Evolutionary conservation across 345 rosid genomes (phyloP), one percentile per base, ranked within the genome.

Genomic region (Rhodomyrtus tomentosa): DNA sequence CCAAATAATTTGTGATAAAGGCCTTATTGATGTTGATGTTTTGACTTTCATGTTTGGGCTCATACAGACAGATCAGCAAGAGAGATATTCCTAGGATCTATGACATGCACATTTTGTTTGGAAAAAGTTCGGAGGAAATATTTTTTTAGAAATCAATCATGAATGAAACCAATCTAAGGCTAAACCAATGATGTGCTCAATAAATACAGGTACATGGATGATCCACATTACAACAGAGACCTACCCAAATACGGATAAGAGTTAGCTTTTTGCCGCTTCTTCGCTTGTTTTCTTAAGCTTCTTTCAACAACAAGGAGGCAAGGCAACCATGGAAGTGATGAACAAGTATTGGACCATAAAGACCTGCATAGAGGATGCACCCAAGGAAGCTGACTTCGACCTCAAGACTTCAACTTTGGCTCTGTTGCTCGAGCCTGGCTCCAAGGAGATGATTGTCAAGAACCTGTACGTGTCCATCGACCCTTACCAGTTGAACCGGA

Each of bases 401-500:
- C 42, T 91, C 56, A 87, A 84, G 58, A 40, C 87, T 27, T 83
- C 84, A 27, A 36, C 82, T 6, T 62, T 93, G 45, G 10, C 85
- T 49, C 82, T 90, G 48, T 80, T 55, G 2, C 52, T 90, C 7
- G 84, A 58, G 49, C 85, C 89, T 5, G 92, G 88, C 5, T 90
- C 92, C 14, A 74, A 42, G 4, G 81, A 85, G 16, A 52, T 90
- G 29, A 85, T 93, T 24, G 90, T 92, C 7, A 92, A 89, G 85
- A 92, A 90, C 83, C 90, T 91, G 24, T 90, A 85, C 48, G 89
- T 90, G 13, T 92, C 96, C 14, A 88, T 92, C 5, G 95, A 93
- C 74, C 96, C 94, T 51, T 91, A 89, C 87, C 96, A 91, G 89
- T 24, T 91, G 21, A 90, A 91, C 87, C 90, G 95, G 55, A 84